Conservation (phyloP, 1,284 basidiomycete species). For the Cryptococcus wingfieldii region DNA sequence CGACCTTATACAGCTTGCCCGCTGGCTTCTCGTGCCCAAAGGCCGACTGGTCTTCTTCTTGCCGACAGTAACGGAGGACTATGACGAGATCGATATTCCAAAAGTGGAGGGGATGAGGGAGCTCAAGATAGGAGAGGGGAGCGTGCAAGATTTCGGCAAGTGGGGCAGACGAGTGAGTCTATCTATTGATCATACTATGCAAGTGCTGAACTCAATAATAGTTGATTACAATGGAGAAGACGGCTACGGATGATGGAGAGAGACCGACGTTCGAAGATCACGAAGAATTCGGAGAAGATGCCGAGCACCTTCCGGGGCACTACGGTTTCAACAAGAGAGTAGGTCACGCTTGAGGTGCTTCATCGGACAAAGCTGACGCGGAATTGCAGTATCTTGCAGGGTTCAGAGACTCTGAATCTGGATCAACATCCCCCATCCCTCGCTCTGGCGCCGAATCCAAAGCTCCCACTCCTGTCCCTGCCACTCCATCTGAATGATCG, state of each 20-base stretch:
- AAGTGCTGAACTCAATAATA: slow-evolving; percentile 40
- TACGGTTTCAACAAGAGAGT: slow-evolving; percentile 36
- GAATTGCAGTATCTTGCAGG: neutral
- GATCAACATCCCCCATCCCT: neutral
- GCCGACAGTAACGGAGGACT: slow-evolving; percentile 86
- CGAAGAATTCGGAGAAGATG: slow-evolving; percentile 17
- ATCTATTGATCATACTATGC: neutral
- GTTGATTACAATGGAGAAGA: slow-evolving; percentile 86
- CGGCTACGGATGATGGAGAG: slow-evolving; percentile 49
- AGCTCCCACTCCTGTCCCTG: too few relatives aligned
- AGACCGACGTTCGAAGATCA: slow-evolving; percentile 40
- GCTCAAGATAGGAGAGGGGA: slow-evolving; percentile 72
- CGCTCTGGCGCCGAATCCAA: too few relatives aligned
- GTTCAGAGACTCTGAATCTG: neutral
- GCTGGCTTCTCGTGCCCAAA: slow-evolving; percentile 76
- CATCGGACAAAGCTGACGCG: too few relatives aligned
- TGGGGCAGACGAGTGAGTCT: slow-evolving; percentile 83
- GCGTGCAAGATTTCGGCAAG: slow-evolving; percentile 87
- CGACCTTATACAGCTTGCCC: slow-evolving; percentile 77
- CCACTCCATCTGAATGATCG: too few relatives aligned
- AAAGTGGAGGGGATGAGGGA: slow-evolving; percentile 69
- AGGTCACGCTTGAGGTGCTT: neutral
- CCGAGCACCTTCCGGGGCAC: slow-evolving; percentile 39
- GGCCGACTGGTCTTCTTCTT: slow-evolving; percentile 94
- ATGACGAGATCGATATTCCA: slow-evolving; percentile 75